A percentile compares a stretch with the other conserved stretches of the same genome.
phyloP scores from a whole-genome alignment of 495 filamentous ascomycete species.

The Talaromyces nanjingensis region DNA sequence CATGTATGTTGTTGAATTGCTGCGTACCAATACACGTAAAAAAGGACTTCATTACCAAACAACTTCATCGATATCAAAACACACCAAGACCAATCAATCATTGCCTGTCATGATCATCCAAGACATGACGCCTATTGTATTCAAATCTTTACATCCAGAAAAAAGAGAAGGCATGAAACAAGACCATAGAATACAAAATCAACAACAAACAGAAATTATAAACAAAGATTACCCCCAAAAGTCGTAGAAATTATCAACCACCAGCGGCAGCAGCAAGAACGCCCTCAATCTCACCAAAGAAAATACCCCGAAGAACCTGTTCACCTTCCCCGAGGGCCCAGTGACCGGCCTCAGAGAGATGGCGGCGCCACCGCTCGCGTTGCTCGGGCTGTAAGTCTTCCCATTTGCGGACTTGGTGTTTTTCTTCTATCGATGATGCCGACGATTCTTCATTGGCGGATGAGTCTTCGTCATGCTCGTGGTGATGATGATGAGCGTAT shows the following conservation, averaged over 20 bases:
- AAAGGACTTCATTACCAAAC: not conserved
- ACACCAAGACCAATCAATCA: not conserved
- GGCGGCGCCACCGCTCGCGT: slow-evolving; percentile 59
- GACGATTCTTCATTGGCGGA: slow-evolving; percentile 5
- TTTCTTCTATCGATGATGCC: not conserved
- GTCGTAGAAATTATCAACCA: slow-evolving; percentile 4
- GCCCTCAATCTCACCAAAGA: slow-evolving; percentile 65
- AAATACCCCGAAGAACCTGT: slow-evolving; percentile 61
- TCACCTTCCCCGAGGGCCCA: slow-evolving; percentile 70
- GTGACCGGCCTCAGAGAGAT: slow-evolving; percentile 60
- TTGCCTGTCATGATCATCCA: not conserved
- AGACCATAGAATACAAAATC: not conserved
- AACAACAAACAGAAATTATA: not conserved
- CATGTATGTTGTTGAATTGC: not conserved
- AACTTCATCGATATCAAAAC: not conserved
- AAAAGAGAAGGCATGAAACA: not conserved
- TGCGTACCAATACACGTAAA: not conserved
- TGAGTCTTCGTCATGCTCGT: slow-evolving; percentile 1
- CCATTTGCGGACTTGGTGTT: slow-evolving; percentile 48
- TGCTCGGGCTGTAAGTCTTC: slow-evolving; percentile 54
- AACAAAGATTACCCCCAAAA: not conserved
- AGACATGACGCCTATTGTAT: not conserved
- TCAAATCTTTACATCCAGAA: not conserved
- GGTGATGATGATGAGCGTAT: not conserved
- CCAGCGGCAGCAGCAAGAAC: slow-evolving; percentile 44